These are phyloP conservation scores for Selaginella tamariscina DNA, from an alignment of 75 land plant genomes.

Conservation along the genomic window DNA sequence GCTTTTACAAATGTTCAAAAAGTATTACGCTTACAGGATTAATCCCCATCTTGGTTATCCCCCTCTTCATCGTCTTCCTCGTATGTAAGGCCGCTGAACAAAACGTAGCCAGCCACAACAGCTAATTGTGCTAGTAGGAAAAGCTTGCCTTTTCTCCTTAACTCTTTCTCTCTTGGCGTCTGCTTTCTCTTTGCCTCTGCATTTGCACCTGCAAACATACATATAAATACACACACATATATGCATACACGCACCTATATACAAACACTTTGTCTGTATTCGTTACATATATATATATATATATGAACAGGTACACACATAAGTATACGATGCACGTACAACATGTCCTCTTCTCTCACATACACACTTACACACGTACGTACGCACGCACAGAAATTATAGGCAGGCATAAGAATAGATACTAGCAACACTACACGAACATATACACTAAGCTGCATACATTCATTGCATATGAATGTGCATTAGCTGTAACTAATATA, in stretches of 20 bases:
- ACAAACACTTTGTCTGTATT: neutral
- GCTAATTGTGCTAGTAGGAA: constrained; percentile 54
- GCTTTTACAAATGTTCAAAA: too few species aligned
- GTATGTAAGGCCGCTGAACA: constrained; percentile 34
- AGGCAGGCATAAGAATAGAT: neutral
- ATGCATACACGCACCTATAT: neutral
- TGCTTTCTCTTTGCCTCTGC: constrained; percentile 44
- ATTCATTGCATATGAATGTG: neutral
- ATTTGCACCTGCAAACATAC: neutral
- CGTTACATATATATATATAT: neutral
- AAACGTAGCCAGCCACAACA: constrained; percentile 50
- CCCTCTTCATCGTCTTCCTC: constrained; percentile 21
- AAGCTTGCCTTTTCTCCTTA: constrained; percentile 58
- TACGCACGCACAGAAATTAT: neutral
- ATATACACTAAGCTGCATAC: neutral
- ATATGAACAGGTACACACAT: neutral
- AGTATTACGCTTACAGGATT: too few species aligned
- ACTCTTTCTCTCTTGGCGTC: constrained; percentile 58
- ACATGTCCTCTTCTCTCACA: neutral
- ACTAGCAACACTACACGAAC: neutral
- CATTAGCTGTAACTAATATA: neutral
- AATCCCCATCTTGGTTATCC: constrained; percentile 19
- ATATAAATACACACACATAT: neutral
- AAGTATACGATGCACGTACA: neutral
- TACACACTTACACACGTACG: constrained; percentile 1